phyloP scores from a whole-genome alignment of 805 yeast genomes.

The Ogataea methanolica region DNA sequence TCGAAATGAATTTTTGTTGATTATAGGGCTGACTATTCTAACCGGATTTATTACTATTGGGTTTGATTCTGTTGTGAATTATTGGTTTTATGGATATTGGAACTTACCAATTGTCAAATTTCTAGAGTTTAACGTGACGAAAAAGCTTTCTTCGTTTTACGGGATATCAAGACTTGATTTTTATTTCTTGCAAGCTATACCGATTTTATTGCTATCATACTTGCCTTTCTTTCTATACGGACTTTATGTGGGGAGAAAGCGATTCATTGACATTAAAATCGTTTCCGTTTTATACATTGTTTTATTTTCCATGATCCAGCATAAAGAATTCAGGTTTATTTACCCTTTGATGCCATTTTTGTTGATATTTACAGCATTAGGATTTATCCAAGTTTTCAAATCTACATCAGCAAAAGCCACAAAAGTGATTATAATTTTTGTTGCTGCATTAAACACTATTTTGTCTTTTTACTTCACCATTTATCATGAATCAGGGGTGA shows the following conservation, averaged over 20 bases:
- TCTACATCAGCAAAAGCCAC: constrained; percentile 1
- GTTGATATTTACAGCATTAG: constrained; percentile 45
- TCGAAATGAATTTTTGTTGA: constrained; percentile 1
- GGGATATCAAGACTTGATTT: constrained; percentile 85
- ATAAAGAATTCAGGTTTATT: constrained; percentile 88
- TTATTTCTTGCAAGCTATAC: constrained; percentile 78
- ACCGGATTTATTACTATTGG: constrained; percentile 23
- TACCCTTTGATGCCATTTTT: constrained; percentile 80
- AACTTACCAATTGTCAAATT: constrained; percentile 67
- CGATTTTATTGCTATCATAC: constrained; percentile 63
- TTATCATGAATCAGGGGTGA: constrained; percentile 84
- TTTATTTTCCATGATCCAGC: constrained; percentile 63
- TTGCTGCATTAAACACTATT: constrained; percentile 10
- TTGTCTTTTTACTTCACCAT: constrained; percentile 40
- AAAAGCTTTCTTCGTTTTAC: constrained; percentile 72
- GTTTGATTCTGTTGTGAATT: constrained; percentile 47
- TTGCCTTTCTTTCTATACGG: constrained; percentile 59
- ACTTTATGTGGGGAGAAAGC: constrained; percentile 7
- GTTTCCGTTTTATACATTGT: constrained; percentile 38
- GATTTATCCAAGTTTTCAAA: constrained; percentile 18
- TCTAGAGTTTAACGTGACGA: constrained; percentile 70
- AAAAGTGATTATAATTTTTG: constrained; percentile 4
- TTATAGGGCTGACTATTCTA: constrained; percentile 4
- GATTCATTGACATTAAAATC: constrained; percentile 21
- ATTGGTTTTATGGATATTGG: constrained; percentile 48